A percentile compares a stretch with the other conserved stretches of the same genome.
Conservation (phyloP, 345 rosid genomes). For the Pistacia vera region DNA sequence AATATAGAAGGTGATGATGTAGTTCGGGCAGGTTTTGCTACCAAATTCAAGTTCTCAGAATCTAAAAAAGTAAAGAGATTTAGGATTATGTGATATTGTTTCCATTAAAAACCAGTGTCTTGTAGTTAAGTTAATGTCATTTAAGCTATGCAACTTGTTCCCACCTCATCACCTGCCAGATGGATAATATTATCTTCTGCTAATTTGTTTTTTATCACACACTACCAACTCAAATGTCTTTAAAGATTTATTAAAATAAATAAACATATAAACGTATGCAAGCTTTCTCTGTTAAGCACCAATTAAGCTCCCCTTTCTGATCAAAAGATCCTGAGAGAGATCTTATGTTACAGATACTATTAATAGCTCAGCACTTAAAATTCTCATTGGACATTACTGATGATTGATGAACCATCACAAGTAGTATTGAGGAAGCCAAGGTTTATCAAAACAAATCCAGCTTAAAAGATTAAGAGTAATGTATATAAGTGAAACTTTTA, state of each 20-base stretch:
- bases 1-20: slow-evolving; percentile 11
- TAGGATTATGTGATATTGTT: not conserved
- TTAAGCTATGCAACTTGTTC: not conserved
- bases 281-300: not conserved
- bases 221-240: no score
- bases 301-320: not conserved
- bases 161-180: slow-evolving; percentile 5
- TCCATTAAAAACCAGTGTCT: not conserved
- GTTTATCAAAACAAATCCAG: not conserved
- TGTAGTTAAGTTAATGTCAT: not conserved
- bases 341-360: no score
- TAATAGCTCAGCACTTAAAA: not conserved
- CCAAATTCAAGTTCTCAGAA: slow-evolving; percentile 6
- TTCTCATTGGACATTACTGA: no score
- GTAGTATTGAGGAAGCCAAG: not conserved
- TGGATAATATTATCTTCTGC: slow-evolving; percentile 9
- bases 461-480: no score
- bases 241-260: no score
- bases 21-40: not conserved
- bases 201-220: not conserved
- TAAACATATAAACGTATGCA: no score
- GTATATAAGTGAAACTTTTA: no score
- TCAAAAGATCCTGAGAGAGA: not conserved
- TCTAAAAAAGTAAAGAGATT: not conserved
- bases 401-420: not conserved